Base-by-base conservation (phyloP, 768 basidiomycete species). In the Dacryopinax spathularia region DNA sequence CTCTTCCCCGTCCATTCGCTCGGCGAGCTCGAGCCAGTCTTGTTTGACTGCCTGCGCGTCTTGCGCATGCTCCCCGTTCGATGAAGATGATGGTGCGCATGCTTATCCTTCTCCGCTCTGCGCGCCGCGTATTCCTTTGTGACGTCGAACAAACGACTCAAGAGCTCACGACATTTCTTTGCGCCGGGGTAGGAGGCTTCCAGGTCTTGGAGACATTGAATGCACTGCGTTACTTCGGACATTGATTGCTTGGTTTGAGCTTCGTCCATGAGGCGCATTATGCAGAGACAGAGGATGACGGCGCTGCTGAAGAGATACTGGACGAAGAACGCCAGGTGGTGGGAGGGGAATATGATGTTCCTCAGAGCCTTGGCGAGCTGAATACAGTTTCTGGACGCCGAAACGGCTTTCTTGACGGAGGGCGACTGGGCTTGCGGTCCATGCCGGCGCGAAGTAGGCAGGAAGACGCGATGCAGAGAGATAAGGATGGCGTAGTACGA, bases 121-220 rank as follows among this genome's bases (percentile, higher is more conserved):
- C 48, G 10, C 15, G 48, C 48, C 7, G 48, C 48, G 13, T 66
- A 59, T 20, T 29, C 34, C 29, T 41, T 60, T 9, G 68, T 67
- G 3, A 65, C 62, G 29, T 66, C 66, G 25, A 66, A 65, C n/a
- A 69, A 62, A 25, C 68, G 66, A 35, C 60, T 63, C 44, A 69
- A 36, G 22, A 69, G 34, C 35, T 69, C 68, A 59, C 85, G 90
- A 78, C 90, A 90, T 73, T 91, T 91, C 39, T 83, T 81, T 66
- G 89, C 89, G 16, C 90, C 90, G 22, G 90, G 90, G 91, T 91
- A 92, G 63, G 82, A 80, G 1, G 87, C 87, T 72, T 91, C 90
- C 85, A 89, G 89, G 5, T 84, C 82, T 70, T 85, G 85, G 62
- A 92, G 76, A 27, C 88, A 85, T 29, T 74, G 71, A 35, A 92